phyloP scores from a whole-genome alignment of 495 filamentous ascomycete species.

The Penicillium canariense region DNA sequence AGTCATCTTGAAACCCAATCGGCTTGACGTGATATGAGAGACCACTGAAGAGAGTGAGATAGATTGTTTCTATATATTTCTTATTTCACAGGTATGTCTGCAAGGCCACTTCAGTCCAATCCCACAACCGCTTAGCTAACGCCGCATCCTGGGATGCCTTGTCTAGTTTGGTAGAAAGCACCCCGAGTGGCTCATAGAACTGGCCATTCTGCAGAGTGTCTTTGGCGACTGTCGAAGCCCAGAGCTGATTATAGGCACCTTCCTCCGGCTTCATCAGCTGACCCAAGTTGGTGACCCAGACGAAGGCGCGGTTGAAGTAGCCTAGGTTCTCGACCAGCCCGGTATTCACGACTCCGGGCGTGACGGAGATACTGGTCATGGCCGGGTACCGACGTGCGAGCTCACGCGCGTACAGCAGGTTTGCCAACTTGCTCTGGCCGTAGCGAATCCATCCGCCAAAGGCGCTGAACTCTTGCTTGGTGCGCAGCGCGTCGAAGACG shows the following conservation, averaged over 20 bases:
- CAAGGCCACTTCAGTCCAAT: conserved; percentile 46
- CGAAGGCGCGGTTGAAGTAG: conserved; percentile 10
- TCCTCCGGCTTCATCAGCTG: conserved; percentile 13
- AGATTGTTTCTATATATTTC: not conserved
- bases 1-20: not conserved
- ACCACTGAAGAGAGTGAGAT: not conserved
- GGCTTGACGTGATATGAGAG: not conserved
- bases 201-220: conserved; percentile 33
- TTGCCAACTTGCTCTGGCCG: conserved; percentile 65
- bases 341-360: conserved; percentile 42
- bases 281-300: conserved; percentile 17
- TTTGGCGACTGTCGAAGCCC: conserved; percentile 43
- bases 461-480: conserved; percentile 10
- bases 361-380: conserved; percentile 24
- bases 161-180: conserved; percentile 20
- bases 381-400: conserved; percentile 50
- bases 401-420: conserved; percentile 57
- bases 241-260: conserved; percentile 55
- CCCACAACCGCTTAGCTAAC: conserved; percentile 52
- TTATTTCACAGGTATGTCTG: not conserved
- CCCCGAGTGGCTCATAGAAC: conserved; percentile 54
- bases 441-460: conserved; percentile 50
- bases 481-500: conserved; percentile 29
- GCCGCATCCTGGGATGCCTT: conserved; percentile 32
- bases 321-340: conserved; percentile 32